These are phyloP conservation scores for Gamsiella multidivaricata DNA, from an alignment of 192 early-diverging fungal genomes.

Conservation along the genomic window DNA sequence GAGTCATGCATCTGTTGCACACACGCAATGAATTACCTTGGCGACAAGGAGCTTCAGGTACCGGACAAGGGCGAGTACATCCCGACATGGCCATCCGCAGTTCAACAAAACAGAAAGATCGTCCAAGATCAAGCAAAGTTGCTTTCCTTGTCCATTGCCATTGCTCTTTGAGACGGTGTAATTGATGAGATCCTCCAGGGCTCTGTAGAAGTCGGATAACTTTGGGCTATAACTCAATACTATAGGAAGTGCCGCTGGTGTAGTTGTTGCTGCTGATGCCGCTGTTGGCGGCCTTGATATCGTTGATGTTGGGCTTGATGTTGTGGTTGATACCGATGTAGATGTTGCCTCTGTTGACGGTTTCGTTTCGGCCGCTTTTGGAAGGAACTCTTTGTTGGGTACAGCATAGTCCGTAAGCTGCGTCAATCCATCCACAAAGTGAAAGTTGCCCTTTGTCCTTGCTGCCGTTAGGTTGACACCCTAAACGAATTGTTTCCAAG, in stretches of 20 bases:
- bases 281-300: constrained; percentile 33
- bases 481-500: too few relatives aligned
- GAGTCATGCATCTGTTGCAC: not conserved
- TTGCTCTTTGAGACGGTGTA: constrained; percentile 20
- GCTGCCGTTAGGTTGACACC: constrained; percentile 62
- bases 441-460: constrained; percentile 58
- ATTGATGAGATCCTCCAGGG: constrained; percentile 55
- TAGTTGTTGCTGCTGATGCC: constrained; percentile 15
- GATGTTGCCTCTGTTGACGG: constrained; percentile 9
- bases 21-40: constrained; percentile 22
- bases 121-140: constrained; percentile 62
- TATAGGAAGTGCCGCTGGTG: constrained; percentile 20
- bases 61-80: constrained; percentile 55
- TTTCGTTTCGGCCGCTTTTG: constrained; percentile 9
- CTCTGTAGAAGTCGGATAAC: constrained; percentile 27
- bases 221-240: constrained; percentile 46
- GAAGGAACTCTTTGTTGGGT: constrained; percentile 37
- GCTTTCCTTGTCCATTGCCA: constrained; percentile 17
- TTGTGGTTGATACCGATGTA: constrained; percentile 6
- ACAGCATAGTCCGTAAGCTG: constrained; percentile 61
- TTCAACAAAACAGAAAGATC: constrained; percentile 63
- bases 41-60: constrained; percentile 57
- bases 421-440: constrained; percentile 68
- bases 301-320: constrained; percentile 23
- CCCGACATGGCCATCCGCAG: constrained; percentile 54